These are phyloP conservation scores for Ailanthus altissimus DNA, from an alignment of 345 rosid species.

Conservation along the genomic window DNA sequence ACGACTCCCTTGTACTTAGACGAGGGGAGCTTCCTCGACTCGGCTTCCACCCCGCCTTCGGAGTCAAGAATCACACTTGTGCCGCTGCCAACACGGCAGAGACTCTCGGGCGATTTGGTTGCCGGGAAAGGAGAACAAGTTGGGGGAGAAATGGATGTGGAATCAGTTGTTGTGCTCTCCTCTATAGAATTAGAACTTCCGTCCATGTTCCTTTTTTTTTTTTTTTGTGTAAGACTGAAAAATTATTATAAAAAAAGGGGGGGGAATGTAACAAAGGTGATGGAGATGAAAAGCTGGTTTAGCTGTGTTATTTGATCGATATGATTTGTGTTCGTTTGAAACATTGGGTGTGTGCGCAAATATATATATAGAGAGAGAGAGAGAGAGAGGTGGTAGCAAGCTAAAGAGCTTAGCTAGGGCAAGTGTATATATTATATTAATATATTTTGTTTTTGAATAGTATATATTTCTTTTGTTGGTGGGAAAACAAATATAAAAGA, in stretches of 20 bases:
- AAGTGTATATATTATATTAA: slow-evolving; percentile 14
- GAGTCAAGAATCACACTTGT: slow-evolving; percentile 57
- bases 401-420: background rate
- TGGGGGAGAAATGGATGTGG: slow-evolving; percentile 41
- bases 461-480: background rate
- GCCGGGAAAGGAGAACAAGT: slow-evolving; percentile 23
- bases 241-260: too few relatives aligned
- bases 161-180: slow-evolving; percentile 50
- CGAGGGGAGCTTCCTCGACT: slow-evolving; percentile 80
- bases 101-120: slow-evolving; percentile 37
- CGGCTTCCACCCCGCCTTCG: slow-evolving; percentile 65
- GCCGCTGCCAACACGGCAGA: slow-evolving; percentile 62
- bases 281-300: too few relatives aligned
- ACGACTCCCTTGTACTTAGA: slow-evolving; percentile 94
- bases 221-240: slow-evolving; percentile 25
- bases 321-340: too few relatives aligned
- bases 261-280: too few relatives aligned
- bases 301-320: too few relatives aligned
- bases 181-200: slow-evolving; percentile 54
- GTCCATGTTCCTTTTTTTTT: too few relatives aligned
- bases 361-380: slow-evolving; percentile 14
- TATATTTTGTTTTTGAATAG: background rate
- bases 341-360: too few relatives aligned
- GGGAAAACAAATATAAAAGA: too few relatives aligned
- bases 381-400: background rate